These are phyloP conservation scores for Neurospora africana DNA, from an alignment of 495 filamentous ascomycete genomes.

Conservation along the genomic window DNA sequence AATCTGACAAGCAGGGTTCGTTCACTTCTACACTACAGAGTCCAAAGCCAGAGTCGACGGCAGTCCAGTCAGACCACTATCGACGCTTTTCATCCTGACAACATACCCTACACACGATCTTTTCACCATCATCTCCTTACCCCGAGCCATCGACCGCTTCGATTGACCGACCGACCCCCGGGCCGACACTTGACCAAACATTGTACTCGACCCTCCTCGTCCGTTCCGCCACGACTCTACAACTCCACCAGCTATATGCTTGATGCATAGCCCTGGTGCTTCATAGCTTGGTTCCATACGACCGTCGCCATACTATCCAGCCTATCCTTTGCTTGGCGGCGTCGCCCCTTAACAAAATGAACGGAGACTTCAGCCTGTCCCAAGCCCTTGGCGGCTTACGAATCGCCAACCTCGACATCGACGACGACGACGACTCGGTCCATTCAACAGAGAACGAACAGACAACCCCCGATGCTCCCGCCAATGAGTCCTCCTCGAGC, in stretches of 20 bases:
- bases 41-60: neutral
- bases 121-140: neutral
- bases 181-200: neutral
- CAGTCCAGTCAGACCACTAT: neutral
- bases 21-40: neutral
- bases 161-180: neutral
- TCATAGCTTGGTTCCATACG: neutral
- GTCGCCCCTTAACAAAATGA: constrained; percentile 45
- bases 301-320: neutral
- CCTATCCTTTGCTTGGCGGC: constrained; percentile 3
- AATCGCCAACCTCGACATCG: constrained; percentile 93
- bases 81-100: neutral
- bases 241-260: neutral
- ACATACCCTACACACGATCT: neutral
- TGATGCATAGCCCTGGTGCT: neutral
- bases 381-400: constrained; percentile 88
- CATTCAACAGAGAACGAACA: constrained; percentile 34
- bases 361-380: constrained; percentile 85
- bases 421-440: constrained; percentile 60
- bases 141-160: neutral
- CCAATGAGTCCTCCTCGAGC: constrained; percentile 5
- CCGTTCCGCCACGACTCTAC: neutral
- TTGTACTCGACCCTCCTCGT: neutral
- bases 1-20: neutral
- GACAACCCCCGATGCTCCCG: constrained; percentile 15